These are phyloP conservation scores for Eutrema yunnanense DNA, from an alignment of 345 rosid genomes.

Conservation along the genomic window DNA sequence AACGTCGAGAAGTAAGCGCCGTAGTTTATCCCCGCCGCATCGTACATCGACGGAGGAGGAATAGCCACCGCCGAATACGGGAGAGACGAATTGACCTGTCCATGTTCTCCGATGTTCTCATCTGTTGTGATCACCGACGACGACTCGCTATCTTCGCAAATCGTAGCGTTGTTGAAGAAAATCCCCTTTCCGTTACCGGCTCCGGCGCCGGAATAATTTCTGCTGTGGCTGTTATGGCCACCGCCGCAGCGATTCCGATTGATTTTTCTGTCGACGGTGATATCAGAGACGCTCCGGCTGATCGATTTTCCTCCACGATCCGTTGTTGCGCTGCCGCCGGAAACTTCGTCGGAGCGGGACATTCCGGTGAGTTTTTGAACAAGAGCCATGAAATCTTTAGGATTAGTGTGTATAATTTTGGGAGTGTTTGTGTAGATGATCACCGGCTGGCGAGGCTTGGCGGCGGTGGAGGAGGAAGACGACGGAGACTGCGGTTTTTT, in stretches of 20 bases:
- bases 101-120: constrained; percentile 35
- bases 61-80: constrained; percentile 5
- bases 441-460: constrained; percentile 67
- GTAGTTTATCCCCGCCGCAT: constrained; percentile 20
- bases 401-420: constrained; percentile 78
- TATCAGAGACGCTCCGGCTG: constrained; percentile 9
- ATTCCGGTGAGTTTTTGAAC: constrained; percentile 90
- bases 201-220: constrained; percentile 6
- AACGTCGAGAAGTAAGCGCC: constrained; percentile 33
- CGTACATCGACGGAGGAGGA: constrained; percentile 6
- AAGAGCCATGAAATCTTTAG: constrained; percentile 81
- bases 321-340: not conserved
- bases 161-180: constrained; percentile 5
- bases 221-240: not conserved
- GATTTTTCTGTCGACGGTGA: constrained; percentile 1
- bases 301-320: constrained; percentile 1
- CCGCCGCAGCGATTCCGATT: not conserved
- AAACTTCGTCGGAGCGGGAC: constrained; percentile 43
- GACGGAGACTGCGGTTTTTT: constrained; percentile 41
- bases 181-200: constrained; percentile 17
- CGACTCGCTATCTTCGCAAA: constrained; percentile 53
- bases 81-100: constrained; percentile 48
- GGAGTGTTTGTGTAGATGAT: constrained; percentile 95
- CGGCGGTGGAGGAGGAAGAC: constrained; percentile 26
- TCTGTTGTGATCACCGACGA: constrained; percentile 72